phyloP scores from a whole-genome alignment of 169 alveolate species.

The Fabrea salina region DNA sequence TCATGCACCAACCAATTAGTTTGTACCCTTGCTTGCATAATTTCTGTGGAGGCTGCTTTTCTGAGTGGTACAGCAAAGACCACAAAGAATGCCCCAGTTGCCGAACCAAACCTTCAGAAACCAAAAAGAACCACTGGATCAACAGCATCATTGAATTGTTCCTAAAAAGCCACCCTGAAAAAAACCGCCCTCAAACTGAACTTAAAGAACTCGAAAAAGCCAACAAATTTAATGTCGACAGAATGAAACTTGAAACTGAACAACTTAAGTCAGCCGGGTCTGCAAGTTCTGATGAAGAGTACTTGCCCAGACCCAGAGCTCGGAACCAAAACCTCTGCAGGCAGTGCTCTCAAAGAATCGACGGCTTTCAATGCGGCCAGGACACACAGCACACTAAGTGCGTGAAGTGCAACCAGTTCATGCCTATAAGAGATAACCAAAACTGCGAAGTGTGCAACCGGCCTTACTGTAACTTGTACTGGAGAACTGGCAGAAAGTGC shows the following conservation, averaged over 20 bases:
- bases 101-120: constrained; percentile 48
- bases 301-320: no score
- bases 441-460: constrained; percentile 26
- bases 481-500: neutral
- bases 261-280: constrained; percentile 27
- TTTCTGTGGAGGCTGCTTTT: constrained; percentile 79
- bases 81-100: constrained; percentile 75
- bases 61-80: constrained; percentile 60
- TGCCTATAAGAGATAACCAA: constrained; percentile 30
- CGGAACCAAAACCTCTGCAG: no score
- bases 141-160: constrained; percentile 56
- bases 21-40: constrained; percentile 76
- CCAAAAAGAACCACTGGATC: constrained; percentile 58
- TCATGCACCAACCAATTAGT: constrained; percentile 65
- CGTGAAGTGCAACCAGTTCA: neutral
- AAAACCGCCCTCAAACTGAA: constrained; percentile 52
- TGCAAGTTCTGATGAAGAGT: no score
- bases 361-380: neutral
- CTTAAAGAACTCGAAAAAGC: constrained; percentile 37
- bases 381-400: constrained; percentile 17
- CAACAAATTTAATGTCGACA: constrained; percentile 45
- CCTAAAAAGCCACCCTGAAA: constrained; percentile 46
- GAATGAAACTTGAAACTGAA: constrained; percentile 8
- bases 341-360: neutral
- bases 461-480: constrained; percentile 21